These are phyloP conservation scores for Ceratobasidium sp. DNA, from an alignment of 1,284 basidiomycete species.

Conservation along the genomic window DNA sequence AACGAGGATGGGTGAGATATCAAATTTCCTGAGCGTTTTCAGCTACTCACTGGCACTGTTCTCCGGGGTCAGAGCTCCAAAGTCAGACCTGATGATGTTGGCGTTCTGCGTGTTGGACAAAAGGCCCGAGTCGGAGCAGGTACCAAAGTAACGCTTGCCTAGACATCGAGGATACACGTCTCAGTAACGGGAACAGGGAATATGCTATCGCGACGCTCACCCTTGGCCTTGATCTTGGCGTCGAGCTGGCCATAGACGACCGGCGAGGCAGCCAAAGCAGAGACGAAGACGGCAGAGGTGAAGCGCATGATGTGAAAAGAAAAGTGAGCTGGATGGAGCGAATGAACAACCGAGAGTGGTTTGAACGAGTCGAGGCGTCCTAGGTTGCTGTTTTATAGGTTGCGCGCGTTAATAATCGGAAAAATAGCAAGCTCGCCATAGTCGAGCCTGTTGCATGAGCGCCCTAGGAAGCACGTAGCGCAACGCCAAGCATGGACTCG, in stretches of 20 bases:
- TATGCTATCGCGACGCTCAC: neutral
- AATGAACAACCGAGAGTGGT: conserved; percentile 13
- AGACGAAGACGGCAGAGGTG: neutral
- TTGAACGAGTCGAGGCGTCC: neutral
- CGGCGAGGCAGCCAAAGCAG: conserved; percentile 14
- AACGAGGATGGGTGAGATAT: neutral
- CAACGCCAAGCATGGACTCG: too few relatives aligned
- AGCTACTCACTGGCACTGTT: conserved; percentile 31
- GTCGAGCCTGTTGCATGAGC: neutral
- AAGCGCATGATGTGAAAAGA: conserved; percentile 10
- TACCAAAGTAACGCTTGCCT: conserved; percentile 45
- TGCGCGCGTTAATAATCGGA: neutral
- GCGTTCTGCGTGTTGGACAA: conserved; percentile 29
- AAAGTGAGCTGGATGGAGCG: neutral
- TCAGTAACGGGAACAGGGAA: neutral
- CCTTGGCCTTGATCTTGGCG: conserved; percentile 45
- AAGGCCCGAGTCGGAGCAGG: conserved; percentile 15
- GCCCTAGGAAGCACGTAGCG: neutral
- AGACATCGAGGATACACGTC: neutral
- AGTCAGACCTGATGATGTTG: conserved; percentile 24
- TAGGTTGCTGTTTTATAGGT: neutral
- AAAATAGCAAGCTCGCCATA: conserved; percentile 17
- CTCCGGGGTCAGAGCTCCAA: conserved; percentile 35
- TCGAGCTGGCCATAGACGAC: conserved; percentile 26
- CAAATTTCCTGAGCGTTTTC: neutral